Conservation (phyloP, 805 yeast species). For the Pichia manshurica region DNA sequence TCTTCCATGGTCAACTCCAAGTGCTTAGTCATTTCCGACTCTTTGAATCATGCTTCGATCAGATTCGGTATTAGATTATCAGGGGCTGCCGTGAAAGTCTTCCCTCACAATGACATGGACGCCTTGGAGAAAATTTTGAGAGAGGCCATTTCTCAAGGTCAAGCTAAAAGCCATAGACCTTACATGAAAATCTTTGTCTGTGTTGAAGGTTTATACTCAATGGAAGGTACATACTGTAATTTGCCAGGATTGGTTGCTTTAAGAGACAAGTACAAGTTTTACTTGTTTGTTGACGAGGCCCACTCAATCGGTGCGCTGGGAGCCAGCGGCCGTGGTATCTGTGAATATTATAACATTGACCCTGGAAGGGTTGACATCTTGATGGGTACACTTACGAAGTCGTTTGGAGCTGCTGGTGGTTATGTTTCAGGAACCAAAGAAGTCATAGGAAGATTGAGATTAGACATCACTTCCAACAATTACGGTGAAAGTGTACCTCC, state of each 20-base stretch:
- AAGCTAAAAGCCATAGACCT: conserved; percentile 91
- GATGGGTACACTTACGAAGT: conserved; percentile 97
- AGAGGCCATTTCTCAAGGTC: conserved; percentile 87
- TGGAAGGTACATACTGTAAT: conserved; percentile 89
- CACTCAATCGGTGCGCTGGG: conserved; percentile 99
- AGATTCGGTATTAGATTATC: conserved; percentile 91
- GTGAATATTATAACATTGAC: conserved; percentile 82
- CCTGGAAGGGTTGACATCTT: conserved; percentile 75
- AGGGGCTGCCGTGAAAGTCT: conserved; percentile 89
- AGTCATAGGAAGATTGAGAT: conserved; percentile 67
- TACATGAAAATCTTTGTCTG: conserved; percentile 85
- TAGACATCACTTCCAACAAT: conserved; percentile 63
- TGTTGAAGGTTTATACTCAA: conserved; percentile 87
- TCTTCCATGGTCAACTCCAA: conserved; percentile 77
- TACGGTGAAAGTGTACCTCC: conserved; percentile 89
- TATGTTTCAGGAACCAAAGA: conserved; percentile 74
- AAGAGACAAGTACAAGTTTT: conserved; percentile 80
- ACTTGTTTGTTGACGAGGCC: conserved; percentile 92
- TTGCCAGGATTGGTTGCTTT: conserved; percentile 69
- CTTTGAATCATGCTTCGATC: conserved; percentile 91
- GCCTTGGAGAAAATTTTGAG: conserved; percentile 70
- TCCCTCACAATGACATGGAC: conserved; percentile 86
- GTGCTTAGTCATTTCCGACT: conserved; percentile 89
- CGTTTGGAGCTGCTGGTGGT: conserved; percentile 99
- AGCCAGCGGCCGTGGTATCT: conserved; percentile 86